These are phyloP conservation scores for Aristolochia fimbriata DNA, from an alignment of 164 flowering plant genomes.

Conservation along the genomic window DNA sequence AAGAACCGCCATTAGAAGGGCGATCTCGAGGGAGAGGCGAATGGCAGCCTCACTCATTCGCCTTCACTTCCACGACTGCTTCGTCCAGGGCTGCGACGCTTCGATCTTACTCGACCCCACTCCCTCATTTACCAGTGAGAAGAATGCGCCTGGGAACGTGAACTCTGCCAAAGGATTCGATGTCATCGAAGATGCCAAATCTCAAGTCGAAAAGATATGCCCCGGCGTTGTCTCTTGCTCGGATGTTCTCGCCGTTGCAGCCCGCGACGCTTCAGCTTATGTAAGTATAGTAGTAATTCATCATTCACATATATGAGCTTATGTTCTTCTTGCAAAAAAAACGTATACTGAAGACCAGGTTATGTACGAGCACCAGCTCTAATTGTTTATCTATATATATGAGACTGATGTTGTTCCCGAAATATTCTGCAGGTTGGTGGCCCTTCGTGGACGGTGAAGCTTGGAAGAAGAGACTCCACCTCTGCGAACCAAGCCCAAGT, in stretches of 20 bases:
- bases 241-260: slow-evolving; percentile 21
- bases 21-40: slow-evolving; percentile 3
- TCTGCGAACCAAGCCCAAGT: slow-evolving; percentile 5
- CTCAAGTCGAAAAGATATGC: slow-evolving; percentile 20
- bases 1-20: not conserved
- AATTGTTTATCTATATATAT: too few relatives aligned
- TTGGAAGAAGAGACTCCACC: slow-evolving; percentile 21
- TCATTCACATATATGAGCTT: not conserved
- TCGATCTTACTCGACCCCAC: slow-evolving; percentile 24
- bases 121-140: slow-evolving; percentile 21
- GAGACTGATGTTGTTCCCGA: too few relatives aligned
- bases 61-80: slow-evolving; percentile 17
- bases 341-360: too few relatives aligned
- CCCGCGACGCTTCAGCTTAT: slow-evolving; percentile 11
- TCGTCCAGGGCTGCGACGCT: slow-evolving; percentile 29
- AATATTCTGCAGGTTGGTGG: not conserved
- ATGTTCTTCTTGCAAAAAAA: not conserved
- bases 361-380: too few relatives aligned
- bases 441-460: slow-evolving; percentile 6
- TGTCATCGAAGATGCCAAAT: slow-evolving; percentile 25
- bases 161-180: slow-evolving; percentile 22
- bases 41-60: slow-evolving; percentile 11
- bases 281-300: slow-evolving; percentile 5
- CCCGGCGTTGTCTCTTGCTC: slow-evolving; percentile 31
- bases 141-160: slow-evolving; percentile 20